Conservation (phyloP, 225 moss, liverwort and hornwort genomes). For the Straminergon stramineum region DNA sequence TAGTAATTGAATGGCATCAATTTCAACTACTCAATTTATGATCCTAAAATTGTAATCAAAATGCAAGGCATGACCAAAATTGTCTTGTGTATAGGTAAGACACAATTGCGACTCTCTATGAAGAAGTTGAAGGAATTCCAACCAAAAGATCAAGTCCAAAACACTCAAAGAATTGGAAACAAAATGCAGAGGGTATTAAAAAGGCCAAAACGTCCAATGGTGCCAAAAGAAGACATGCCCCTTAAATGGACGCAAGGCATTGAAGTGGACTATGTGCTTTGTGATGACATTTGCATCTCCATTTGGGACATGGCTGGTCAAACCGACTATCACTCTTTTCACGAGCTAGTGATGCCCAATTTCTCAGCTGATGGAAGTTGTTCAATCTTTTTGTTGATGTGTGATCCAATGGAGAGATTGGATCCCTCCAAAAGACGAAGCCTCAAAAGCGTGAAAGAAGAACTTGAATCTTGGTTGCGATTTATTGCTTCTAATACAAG, state of each 20-base stretch:
- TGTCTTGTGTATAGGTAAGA: neutral
- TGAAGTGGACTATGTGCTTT: no score
- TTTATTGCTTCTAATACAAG: neutral
- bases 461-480: neutral
- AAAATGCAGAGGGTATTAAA: no score
- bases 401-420: neutral
- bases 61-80: no score
- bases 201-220: no score
- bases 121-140: neutral
- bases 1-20: fast-evolving
- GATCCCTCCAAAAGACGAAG: neutral
- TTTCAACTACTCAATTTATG: neutral
- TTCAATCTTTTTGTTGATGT: neutral
- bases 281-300: neutral
- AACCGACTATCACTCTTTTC: no score
- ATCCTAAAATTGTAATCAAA: neutral
- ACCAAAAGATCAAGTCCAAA: neutral
- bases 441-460: fast-evolving
- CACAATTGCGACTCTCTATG: neutral
- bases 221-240: no score
- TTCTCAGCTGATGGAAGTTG: neutral
- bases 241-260: no score
- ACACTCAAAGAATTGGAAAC: no score
- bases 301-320: neutral
- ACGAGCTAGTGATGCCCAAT: neutral